Evolutionary conservation across 345 rosid species (phyloP).

Genomic region (Populus simonii): DNA sequence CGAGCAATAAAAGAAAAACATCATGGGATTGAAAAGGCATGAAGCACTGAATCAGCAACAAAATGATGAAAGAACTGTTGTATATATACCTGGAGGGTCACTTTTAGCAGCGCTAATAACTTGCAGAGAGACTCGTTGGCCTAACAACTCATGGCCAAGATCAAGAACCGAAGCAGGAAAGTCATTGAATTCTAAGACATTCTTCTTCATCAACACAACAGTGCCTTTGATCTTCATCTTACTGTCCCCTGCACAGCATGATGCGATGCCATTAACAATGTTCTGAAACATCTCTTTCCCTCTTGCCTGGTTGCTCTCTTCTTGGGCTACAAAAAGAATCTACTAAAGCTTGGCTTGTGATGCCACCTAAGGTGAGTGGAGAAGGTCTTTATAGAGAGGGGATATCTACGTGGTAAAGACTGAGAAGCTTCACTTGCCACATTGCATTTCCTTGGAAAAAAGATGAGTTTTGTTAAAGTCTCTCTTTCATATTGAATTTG

Average conservation of each 20-base stretch:
- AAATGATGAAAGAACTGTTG: neutral
- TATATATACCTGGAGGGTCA: slow-evolving; percentile 40
- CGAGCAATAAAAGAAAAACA: neutral
- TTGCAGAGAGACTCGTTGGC: slow-evolving; percentile 57
- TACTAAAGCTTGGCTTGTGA: neutral
- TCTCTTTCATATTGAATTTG: neutral
- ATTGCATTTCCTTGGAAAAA: neutral
- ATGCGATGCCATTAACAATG: neutral
- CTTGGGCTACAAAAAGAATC: neutral
- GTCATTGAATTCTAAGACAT: slow-evolving; percentile 79
- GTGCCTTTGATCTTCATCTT: slow-evolving; percentile 52
- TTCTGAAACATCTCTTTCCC: slow-evolving; percentile 7
- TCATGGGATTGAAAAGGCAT: neutral
- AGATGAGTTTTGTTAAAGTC: neutral
- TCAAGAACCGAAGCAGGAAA: slow-evolving; percentile 62
- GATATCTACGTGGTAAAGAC: neutral
- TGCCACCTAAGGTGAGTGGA: neutral
- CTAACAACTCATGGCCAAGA: slow-evolving; percentile 52
- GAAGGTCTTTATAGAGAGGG: neutral
- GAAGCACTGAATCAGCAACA: no score
- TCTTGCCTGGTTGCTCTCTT: neutral
- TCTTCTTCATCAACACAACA: slow-evolving; percentile 82
- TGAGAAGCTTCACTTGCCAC: neutral
- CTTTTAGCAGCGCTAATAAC: slow-evolving; percentile 61
- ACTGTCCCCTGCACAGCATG: neutral